Evolutionary conservation across 176 grass and related monocot genomes (phyloP).

Genomic region (Hordeum vulgare): MorexV3_pseudomolecules_assembly NC_058522.1:165762633-165763132

Average conservation of each 20-base stretch:
- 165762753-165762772: neutral
- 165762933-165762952: neutral
- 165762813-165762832: neutral
- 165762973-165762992: neutral
- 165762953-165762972: neutral
- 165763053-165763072: neutral
- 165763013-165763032: neutral
- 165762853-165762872: neutral
- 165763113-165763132: neutral
- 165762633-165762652: conserved; percentile 46
- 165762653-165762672: neutral
- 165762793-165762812: neutral
- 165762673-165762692: neutral
- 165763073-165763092: neutral
- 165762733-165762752: neutral
- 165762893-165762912: neutral
- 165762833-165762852: conserved; percentile 7
- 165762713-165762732: neutral
- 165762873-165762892: neutral
- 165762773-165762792: neutral
- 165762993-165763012: neutral
- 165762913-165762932: neutral
- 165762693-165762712: conserved; percentile 11
- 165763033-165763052: neutral
- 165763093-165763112: neutral